Percentiles rank a stretch among this genome's conserved stretches.
Conservation (phyloP, 78 protist species). For the Dictyostelium brefeldianum region DNA sequence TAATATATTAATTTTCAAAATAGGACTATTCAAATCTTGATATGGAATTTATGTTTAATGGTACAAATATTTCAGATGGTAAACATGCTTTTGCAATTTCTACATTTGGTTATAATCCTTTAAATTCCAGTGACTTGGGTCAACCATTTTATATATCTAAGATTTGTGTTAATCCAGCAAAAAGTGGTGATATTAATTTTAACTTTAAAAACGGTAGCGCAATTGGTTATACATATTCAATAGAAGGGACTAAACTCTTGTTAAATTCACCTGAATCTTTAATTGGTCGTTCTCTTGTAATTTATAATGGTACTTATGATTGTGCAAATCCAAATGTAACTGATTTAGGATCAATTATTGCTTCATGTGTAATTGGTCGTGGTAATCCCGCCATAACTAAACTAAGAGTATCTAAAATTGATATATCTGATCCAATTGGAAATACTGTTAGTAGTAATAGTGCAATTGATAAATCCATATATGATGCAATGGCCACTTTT, state of each 20-base stretch:
- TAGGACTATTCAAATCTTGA: too few species aligned
- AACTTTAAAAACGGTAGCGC: too few species aligned
- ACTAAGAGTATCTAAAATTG: too few species aligned
- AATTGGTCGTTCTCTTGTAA: neutral
- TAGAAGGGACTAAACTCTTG: too few species aligned
- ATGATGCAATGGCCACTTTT: neutral
- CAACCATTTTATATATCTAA: neutral
- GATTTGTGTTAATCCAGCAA: neutral
- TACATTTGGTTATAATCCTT: constrained; percentile 1
- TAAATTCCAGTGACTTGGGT: neutral
- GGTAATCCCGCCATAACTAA: neutral
- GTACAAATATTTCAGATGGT: neutral
- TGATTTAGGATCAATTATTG: neutral
- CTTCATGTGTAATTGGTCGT: neutral
- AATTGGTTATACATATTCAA: too few species aligned
- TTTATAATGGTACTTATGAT: too few species aligned
- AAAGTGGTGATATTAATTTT: neutral
- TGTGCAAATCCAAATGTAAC: too few species aligned
- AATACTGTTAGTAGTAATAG: neutral
- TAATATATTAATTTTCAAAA: too few species aligned
- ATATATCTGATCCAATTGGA: neutral
- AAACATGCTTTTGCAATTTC: neutral
- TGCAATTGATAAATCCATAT: neutral
- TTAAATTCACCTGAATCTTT: neutral
- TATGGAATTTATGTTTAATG: too few species aligned